Evolutionary conservation across 1,284 basidiomycete species (phyloP).

Genomic region (Puccinia horiana): DNA sequence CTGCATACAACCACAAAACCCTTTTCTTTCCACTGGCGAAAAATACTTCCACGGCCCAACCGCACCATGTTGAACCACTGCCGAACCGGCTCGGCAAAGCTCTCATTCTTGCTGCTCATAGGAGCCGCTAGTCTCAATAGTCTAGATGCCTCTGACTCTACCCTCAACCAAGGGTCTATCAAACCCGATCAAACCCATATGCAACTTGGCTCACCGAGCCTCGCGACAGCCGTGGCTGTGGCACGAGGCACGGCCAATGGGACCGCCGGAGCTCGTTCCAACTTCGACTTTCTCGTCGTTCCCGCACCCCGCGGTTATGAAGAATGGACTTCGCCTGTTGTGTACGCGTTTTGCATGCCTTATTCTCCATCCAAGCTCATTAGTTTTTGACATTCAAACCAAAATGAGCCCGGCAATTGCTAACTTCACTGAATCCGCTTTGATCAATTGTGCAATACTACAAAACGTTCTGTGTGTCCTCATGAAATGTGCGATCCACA

Average conservation of each 20-base stretch:
- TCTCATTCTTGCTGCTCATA: not conserved
- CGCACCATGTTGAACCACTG: not conserved
- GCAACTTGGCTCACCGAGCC: not conserved
- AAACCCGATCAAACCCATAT: not conserved
- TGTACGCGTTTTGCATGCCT: constrained; percentile 27
- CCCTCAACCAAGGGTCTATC: not conserved
- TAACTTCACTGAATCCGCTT: not conserved
- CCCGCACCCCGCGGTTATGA: constrained; percentile 38
- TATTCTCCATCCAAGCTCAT: not conserved
- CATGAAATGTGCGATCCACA: not conserved
- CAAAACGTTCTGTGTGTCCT: too few relatives aligned
- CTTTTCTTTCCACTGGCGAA: not conserved
- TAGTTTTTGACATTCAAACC: not conserved
- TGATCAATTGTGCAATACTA: not conserved
- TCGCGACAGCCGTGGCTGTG: not conserved
- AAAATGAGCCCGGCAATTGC: not conserved
- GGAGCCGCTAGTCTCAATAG: not conserved
- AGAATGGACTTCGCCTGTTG: constrained; percentile 42
- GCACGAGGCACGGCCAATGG: not conserved
- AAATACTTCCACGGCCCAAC: not conserved
- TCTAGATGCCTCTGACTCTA: not conserved
- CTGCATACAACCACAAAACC: not conserved
- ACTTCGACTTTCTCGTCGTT: constrained; percentile 39
- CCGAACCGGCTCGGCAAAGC: not conserved
- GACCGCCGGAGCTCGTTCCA: not conserved